Percentiles rank a stretch among this genome's conserved stretches.
Conservation (phyloP, 2,329 filamentous ascomycete species). For the Trichoderma arundinaceum region DNA sequence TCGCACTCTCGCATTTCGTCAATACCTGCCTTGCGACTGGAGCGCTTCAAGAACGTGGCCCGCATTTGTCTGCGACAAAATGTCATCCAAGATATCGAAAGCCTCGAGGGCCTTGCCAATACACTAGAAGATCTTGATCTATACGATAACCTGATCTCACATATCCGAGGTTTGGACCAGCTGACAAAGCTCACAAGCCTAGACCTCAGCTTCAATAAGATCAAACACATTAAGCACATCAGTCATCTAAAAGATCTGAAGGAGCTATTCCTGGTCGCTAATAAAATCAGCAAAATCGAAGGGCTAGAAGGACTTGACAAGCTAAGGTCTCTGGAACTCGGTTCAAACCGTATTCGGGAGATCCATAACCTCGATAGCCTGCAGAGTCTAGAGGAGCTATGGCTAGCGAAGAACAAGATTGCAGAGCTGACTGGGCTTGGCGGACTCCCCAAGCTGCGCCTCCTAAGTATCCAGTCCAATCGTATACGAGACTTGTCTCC, state of each 20-base stretch:
- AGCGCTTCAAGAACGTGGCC: slow-evolving; percentile 77
- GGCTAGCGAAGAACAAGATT: slow-evolving; percentile 97
- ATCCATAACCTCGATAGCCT: slow-evolving; percentile 84
- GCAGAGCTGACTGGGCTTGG: slow-evolving; percentile 77
- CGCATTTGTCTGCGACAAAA: slow-evolving; percentile 94
- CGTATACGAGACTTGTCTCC: slow-evolving; percentile 80
- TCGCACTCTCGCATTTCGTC: slow-evolving; percentile 85
- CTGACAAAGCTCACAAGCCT: slow-evolving; percentile 77
- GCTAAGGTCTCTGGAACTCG: slow-evolving; percentile 85
- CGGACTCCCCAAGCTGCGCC: slow-evolving; percentile 77
- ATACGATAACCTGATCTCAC: slow-evolving; percentile 93
- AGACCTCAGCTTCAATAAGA: slow-evolving; percentile 98
- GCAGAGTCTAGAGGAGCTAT: slow-evolving; percentile 81
- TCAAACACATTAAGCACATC: slow-evolving; percentile 95
- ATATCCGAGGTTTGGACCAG: slow-evolving; percentile 81
- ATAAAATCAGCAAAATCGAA: slow-evolving; percentile 90
- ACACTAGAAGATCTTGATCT: slow-evolving; percentile 86
- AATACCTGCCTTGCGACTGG: slow-evolving; percentile 77
- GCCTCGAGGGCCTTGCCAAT: slow-evolving; percentile 67
- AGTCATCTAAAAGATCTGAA: slow-evolving; percentile 76
- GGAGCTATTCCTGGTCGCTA: slow-evolving; percentile 91
- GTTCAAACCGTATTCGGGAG: slow-evolving; percentile 87
- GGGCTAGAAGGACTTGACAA: slow-evolving; percentile 75
- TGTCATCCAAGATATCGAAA: slow-evolving; percentile 78
- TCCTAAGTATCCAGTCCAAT: slow-evolving; percentile 95